A percentile compares a stretch with the other conserved stretches of the same genome.
Evolutionary conservation across 192 early-diverging fungal species (phyloP).

Genomic region (Coemansia sp.): DNA sequence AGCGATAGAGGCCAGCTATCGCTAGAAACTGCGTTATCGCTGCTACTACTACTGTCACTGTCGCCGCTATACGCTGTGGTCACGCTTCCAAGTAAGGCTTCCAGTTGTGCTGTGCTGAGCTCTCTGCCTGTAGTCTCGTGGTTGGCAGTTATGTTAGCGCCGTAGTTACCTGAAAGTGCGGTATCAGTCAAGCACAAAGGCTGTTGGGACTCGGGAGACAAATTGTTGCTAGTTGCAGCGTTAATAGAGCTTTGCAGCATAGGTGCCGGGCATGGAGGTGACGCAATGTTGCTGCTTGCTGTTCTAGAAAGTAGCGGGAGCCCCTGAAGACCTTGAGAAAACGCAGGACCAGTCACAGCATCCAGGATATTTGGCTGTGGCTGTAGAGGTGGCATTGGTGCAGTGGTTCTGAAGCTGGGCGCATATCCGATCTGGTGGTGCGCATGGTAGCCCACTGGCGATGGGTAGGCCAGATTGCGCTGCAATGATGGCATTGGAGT

Average conservation of each 20-base stretch:
- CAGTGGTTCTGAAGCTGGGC: constrained; percentile 17
- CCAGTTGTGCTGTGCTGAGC: constrained; percentile 16
- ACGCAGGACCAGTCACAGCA: neutral
- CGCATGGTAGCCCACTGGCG: neutral
- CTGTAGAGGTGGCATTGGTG: neutral
- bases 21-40: constrained; percentile 8
- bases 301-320: constrained; percentile 2
- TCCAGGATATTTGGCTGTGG: neutral
- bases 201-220: constrained; percentile 8
- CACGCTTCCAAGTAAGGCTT: constrained; percentile 13
- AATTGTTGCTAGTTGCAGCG: constrained; percentile 1
- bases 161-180: neutral
- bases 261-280: neutral
- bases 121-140: neutral
- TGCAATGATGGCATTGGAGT: neutral
- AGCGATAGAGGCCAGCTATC: constrained; percentile 6
- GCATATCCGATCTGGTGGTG: constrained; percentile 11
- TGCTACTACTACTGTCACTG: constrained; percentile 18
- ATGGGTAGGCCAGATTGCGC: neutral
- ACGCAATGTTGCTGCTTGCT: neutral
- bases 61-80: neutral
- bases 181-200: constrained; percentile 1
- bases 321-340: neutral
- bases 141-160: neutral
- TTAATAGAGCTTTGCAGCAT: neutral